A percentile compares a stretch with the other conserved stretches of the same genome.
These are phyloP conservation scores for Chytriomyces confervae DNA, from an alignment of 192 early-diverging fungal species.

Conservation along the genomic window DNA sequence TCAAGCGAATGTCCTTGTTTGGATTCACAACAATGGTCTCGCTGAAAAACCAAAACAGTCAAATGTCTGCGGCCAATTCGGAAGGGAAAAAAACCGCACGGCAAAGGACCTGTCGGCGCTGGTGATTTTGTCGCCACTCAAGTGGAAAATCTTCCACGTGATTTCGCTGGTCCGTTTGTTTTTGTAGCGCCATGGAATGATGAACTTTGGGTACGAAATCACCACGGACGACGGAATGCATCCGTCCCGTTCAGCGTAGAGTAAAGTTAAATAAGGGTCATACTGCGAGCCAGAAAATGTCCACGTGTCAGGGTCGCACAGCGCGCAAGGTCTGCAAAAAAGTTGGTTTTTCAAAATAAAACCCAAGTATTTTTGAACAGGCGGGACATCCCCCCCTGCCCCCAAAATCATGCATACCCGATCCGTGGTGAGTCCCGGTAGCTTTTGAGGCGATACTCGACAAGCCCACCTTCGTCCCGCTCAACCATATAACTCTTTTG, in stretches of 20 bases:
- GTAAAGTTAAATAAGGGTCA: conserved; percentile 42
- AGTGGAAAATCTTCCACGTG: conserved; percentile 59
- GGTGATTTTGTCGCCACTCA: conserved; percentile 45
- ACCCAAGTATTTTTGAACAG: not conserved
- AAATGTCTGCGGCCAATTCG: not conserved
- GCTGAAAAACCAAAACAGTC: not conserved
- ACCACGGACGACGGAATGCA: conserved; percentile 52
- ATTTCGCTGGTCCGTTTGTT: conserved; percentile 47
- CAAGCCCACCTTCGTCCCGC: conserved; percentile 22
- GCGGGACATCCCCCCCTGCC: not conserved
- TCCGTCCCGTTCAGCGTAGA: conserved; percentile 53
- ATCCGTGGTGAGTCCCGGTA: conserved; percentile 6
- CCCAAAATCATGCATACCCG: conserved; percentile 1
- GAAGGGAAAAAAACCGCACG: conserved; percentile 1
- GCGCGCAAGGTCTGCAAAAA: conserved; percentile 33
- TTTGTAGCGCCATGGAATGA: conserved; percentile 58
- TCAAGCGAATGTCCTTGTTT: conserved; percentile 35
- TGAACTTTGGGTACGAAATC: conserved; percentile 42
- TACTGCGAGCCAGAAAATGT: conserved; percentile 48
- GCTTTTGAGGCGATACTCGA: conserved; percentile 31
- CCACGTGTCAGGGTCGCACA: conserved; percentile 48
- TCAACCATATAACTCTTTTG: conserved; percentile 13
- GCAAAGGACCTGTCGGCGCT: conserved; percentile 42
- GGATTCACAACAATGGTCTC: conserved; percentile 57
- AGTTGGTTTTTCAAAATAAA: not conserved